Conservation (phyloP, 768 basidiomycete genomes). For the Goffeauzyma gilvescens region DNA sequence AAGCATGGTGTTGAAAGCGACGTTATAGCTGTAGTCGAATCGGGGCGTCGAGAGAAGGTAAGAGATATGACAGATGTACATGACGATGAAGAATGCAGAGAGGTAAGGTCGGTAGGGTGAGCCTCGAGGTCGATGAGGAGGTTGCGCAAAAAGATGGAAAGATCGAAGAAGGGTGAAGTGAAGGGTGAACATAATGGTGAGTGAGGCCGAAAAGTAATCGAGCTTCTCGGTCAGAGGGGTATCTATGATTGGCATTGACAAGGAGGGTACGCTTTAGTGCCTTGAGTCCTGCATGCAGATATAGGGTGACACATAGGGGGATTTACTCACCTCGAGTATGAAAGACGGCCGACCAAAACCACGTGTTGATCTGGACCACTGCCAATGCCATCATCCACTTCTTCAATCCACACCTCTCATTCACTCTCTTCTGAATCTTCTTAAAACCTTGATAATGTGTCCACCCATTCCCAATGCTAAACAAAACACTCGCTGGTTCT, state of each 20-base stretch:
- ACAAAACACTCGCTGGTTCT: slow-evolving; percentile 78
- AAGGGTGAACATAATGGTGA: slow-evolving; percentile 61
- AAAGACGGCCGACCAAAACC: slow-evolving; percentile 80
- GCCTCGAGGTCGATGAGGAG: slow-evolving; percentile 12
- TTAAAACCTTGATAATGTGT: slow-evolving; percentile 47
- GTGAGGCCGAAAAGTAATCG: slow-evolving; percentile 87
- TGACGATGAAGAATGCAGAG: slow-evolving; percentile 39
- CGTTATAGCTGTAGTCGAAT: slow-evolving; percentile 90
- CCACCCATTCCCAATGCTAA: slow-evolving; percentile 70
- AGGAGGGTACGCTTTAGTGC: too few relatives aligned
- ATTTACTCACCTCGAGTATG: slow-evolving; percentile 77
- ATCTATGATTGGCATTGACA: too few relatives aligned
- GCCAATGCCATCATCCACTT: slow-evolving; percentile 34
- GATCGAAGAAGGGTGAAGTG: slow-evolving; percentile 60
- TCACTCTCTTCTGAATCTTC: slow-evolving; percentile 19
- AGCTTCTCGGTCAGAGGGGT: slow-evolving; percentile 62
- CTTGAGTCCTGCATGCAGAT: too few relatives aligned
- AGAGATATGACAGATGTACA: slow-evolving; percentile 51
- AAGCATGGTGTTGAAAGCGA: slow-evolving; percentile 56
- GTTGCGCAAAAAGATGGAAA: slow-evolving; percentile 46
- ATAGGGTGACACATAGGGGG: too few relatives aligned
- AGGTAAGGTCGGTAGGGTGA: slow-evolving; percentile 26
- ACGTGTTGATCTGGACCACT: slow-evolving; percentile 61
- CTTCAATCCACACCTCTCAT: slow-evolving; percentile 11
- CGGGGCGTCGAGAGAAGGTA: slow-evolving; percentile 58